Evolutionary conservation across 2,329 filamentous ascomycete species (phyloP).

Genomic region (Parastagonospora nodorum): DNA sequence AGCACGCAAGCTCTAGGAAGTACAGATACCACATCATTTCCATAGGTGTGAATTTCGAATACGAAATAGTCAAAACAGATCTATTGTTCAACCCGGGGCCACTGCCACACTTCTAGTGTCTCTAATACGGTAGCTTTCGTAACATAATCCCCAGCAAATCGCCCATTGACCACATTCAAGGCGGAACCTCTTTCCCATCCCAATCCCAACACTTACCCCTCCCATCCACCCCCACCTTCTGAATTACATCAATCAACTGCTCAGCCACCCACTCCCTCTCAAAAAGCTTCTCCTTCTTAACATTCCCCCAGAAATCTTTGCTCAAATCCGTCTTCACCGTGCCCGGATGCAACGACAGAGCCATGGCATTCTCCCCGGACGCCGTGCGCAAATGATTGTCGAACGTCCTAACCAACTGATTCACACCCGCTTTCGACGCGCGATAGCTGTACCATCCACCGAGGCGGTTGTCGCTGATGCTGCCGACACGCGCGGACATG

Average conservation of each 20-base stretch:
- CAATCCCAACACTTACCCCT: constrained; percentile 49
- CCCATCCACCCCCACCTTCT: constrained; percentile 63
- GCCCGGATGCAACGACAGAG: constrained; percentile 76
- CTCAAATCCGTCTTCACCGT: constrained; percentile 79
- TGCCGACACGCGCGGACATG: constrained; percentile 80
- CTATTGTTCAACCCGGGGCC: no score
- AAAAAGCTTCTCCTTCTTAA: constrained; percentile 67
- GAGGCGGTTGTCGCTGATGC: constrained; percentile 70
- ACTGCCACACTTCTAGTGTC: no score
- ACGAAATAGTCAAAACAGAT: no score
- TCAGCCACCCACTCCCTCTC: constrained; percentile 68
- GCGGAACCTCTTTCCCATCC: constrained; percentile 45
- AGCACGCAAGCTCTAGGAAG: no score
- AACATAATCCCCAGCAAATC: no score
- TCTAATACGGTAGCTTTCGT: no score
- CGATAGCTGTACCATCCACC: constrained; percentile 87
- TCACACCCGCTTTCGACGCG: constrained; percentile 75
- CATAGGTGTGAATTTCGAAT: no score
- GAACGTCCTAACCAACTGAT: constrained; percentile 71
- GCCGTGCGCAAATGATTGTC: constrained; percentile 67
- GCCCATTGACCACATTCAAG: constrained; percentile 21
- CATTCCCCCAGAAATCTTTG: constrained; percentile 71
- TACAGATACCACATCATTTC: no score
- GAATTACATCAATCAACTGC: constrained; percentile 67
- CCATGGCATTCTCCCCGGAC: constrained; percentile 66